Evolutionary conservation across 2,329 filamentous ascomycete genomes (phyloP).

Genomic region (Leptographium radiaticola): DNA sequence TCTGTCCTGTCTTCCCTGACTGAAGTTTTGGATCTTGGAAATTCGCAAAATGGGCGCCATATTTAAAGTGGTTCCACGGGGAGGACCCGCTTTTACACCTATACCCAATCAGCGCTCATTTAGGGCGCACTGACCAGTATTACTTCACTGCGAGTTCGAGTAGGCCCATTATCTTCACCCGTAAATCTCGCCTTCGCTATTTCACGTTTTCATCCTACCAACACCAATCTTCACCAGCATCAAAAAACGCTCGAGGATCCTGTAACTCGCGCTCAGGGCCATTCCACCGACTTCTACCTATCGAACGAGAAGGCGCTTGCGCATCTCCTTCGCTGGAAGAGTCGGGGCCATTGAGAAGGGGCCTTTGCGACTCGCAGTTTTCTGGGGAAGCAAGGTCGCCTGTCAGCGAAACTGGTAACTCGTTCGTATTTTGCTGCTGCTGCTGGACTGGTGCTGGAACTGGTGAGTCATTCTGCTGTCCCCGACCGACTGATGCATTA

Average conservation of each 20-base stretch:
- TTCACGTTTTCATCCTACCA: too few relatives aligned
- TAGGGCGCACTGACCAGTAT: too few relatives aligned
- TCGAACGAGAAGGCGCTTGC: background rate
- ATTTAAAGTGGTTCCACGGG: too few relatives aligned
- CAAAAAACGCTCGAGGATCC: background rate
- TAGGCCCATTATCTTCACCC: too few relatives aligned
- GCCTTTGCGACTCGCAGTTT: background rate
- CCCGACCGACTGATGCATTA: background rate
- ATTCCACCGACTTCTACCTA: background rate
- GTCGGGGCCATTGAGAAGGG: background rate
- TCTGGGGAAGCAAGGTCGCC: background rate
- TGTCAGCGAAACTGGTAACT: slow-evolving; percentile 1
- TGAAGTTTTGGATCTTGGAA: too few relatives aligned
- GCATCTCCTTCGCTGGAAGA: slow-evolving; percentile 1
- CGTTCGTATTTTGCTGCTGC: background rate
- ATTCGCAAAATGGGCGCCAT: too few relatives aligned
- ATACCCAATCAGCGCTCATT: too few relatives aligned
- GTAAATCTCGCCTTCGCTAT: too few relatives aligned
- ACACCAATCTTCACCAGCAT: background rate
- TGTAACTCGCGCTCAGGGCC: background rate
- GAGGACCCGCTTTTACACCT: too few relatives aligned
- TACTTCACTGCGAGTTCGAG: too few relatives aligned
- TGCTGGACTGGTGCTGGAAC: background rate
- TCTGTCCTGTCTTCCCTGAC: too few relatives aligned
- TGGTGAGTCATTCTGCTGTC: background rate